Percentiles rank a stretch among this genome's conserved stretches.
Conservation (phyloP, 2,329 filamentous ascomycete genomes). For the Dactylellina sp. region DNA sequence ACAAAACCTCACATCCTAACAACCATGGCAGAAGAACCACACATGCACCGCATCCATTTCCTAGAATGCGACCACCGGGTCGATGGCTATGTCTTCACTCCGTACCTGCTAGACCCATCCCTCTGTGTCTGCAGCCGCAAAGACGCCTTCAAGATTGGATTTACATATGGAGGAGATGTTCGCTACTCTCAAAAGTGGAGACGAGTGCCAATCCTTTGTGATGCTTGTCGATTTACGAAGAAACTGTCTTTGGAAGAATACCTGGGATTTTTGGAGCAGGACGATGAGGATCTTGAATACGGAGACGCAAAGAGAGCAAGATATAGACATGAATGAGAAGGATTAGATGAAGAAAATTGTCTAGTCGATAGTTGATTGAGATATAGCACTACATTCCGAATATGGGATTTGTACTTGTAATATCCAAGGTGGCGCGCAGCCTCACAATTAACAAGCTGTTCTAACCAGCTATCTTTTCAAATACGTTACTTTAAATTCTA, state of each 20-base stretch:
- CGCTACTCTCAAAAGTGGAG: conserved; percentile 1
- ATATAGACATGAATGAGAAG: too few species aligned
- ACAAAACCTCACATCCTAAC: too few species aligned
- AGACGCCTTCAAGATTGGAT: conserved; percentile 13
- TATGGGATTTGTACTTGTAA: too few species aligned
- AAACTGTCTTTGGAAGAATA: conserved; percentile 41
- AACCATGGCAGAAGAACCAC: too few species aligned
- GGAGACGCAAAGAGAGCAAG: not conserved
- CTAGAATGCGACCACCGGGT: conserved; percentile 10
- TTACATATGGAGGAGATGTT: not conserved
- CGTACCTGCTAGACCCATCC: not conserved
- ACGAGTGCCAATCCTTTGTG: conserved; percentile 2
- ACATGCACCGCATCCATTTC: conserved; percentile 38
- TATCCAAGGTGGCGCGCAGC: too few species aligned
- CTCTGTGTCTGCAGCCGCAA: conserved; percentile 18
- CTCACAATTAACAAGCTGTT: too few species aligned
- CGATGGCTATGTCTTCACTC: conserved; percentile 23
- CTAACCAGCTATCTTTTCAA: too few species aligned
- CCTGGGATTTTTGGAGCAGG: conserved; percentile 4
- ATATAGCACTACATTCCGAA: too few species aligned
- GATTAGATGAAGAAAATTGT: too few species aligned
- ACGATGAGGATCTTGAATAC: not conserved
- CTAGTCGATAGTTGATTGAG: too few species aligned
- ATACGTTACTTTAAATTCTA: too few species aligned
- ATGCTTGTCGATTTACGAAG: not conserved